Percentiles rank a stretch among this genome's conserved stretches.
These are phyloP conservation scores for Aspergillus sojae DNA, from an alignment of 2,329 filamentous ascomycete species.

Conservation along the genomic window DNA sequence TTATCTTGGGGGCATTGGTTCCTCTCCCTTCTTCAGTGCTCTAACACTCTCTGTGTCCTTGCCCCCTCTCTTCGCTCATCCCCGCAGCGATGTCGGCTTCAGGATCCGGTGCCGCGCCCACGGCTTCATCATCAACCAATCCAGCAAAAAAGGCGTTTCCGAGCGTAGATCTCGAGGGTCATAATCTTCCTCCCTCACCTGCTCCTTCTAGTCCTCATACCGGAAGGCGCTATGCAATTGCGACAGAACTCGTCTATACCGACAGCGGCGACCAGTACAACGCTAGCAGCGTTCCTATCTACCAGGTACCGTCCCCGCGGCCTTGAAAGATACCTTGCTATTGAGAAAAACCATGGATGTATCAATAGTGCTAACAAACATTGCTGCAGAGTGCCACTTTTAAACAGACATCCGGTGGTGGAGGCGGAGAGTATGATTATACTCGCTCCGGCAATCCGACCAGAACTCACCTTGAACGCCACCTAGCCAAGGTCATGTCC, in stretches of 20 bases:
- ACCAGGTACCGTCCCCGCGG: conserved; percentile 62
- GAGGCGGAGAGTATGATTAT: conserved; percentile 94
- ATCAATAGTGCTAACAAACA: conserved; percentile 1
- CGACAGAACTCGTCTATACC: conserved; percentile 95
- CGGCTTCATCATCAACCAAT: conserved; percentile 26
- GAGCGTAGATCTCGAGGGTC: conserved; percentile 76
- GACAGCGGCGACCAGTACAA: conserved; percentile 97
- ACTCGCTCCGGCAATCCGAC: conserved; percentile 97
- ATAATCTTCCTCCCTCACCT: conserved; percentile 85
- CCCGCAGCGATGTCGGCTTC: conserved; percentile 45
- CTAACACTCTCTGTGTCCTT: conserved; percentile 12
- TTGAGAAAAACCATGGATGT: no score
- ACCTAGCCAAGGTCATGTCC: conserved; percentile 98
- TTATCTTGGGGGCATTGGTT: not conserved
- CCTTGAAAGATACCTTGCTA: no score
- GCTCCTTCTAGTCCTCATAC: conserved; percentile 87
- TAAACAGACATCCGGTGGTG: conserved; percentile 81
- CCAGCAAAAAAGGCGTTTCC: conserved; percentile 55
- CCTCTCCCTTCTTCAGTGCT: not conserved
- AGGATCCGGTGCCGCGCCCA: conserved; percentile 28
- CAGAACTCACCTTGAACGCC: conserved; percentile 90
- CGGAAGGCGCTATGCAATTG: conserved; percentile 86
- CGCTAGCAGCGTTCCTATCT: conserved; percentile 93
- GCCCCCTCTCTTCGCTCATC: conserved; percentile 29
- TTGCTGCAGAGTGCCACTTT: conserved; percentile 78